Base-by-base conservation (phyloP, 169 alveolate species). In the Eimeria sp. region DNA sequence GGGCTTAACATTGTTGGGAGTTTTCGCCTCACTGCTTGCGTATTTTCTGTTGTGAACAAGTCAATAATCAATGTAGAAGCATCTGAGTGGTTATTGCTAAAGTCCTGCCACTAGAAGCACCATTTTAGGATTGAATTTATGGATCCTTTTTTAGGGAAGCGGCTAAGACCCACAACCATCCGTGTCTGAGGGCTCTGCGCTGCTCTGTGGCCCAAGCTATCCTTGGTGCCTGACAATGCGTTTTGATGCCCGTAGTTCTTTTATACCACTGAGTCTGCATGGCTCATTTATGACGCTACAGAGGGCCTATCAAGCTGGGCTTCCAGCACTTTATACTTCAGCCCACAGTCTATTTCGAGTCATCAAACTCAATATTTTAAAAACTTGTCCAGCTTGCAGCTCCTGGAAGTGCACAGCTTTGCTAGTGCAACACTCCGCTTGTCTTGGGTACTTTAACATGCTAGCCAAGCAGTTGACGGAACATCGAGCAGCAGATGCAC, bases 141-240 rank as follows among this genome's bases (percentile, higher is more conserved):
- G 6, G 71, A 62, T 64, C 80, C 82, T 72, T 52, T 85, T 62
- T 60, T 9, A 43, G 8, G 66, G 64, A 85, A 43, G 71, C 87
- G 66, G 87, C 87, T 66, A 77, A 77, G 66, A 43, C 62, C 87
- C 87, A 77, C 58, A 43, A 77, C 87, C 87, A 77, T 77, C 43
- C 62, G 87, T 16, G 80, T 71, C 80, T 71, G 80, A 71, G 80
- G 80, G 87, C 87, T 43, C 40, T 77, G 87, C 87, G 87, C 87
- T 77, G 87, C 87, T 77, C 46, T 77, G 43, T 58, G 90, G 90
- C 90, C 74, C 90, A 83, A 37, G 66, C 6, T 52, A 58, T 83
- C 30, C 52, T 62, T 83, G 90, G 71, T 56, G 74, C 90, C 52
- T 20, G 80, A 27, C 93, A 85, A 62, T 85, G 80, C 93, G 80